Evolutionary conservation across 2,329 filamentous ascomycete species (phyloP), one percentile per base, ranked within the genome.

Genomic region (Aaosphaeria arxii): DNA sequence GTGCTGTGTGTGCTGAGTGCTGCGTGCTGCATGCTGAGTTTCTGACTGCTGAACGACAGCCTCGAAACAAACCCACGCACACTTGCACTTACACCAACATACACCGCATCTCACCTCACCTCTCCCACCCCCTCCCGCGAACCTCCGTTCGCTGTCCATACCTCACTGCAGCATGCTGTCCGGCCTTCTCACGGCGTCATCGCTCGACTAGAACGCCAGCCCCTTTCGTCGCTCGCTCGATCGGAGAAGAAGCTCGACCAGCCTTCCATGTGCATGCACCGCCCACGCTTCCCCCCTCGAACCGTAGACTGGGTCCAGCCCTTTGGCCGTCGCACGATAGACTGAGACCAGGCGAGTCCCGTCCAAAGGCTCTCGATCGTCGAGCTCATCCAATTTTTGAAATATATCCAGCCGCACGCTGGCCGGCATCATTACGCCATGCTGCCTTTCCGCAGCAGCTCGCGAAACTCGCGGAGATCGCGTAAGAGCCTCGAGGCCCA

Each of bases 201-300:
- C 17, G 17, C 17, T 24, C 17, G 17, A 24, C 17, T 24, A 24
- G 17, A 24, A 24, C 17, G 17, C 17, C 39, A 40, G 24, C 39
- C 39, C 9, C 24, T 17, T 40, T 9, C 17, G 9, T 40, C 39
- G 7, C 11, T 28, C 9, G 7, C 11, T 40, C 39, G 39, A 11
- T 24, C 17, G 17, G 17, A 24, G 17, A 9, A 17, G 9, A 11
- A 11, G 17, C 41, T 43, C 41, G 13, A 24, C 42, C 49, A 36
- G 32, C 41, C 46, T 43, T 46, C 51, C 44, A 52, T 60, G 58
- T 58, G 57, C 61, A 62, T 64, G 62, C 62, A 59, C 56, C 54
- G 54, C 49, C 54, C 52, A 50, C 40, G 46, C 51, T 51, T 48
- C 57, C 49, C 17, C 51, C 50, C 43, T 50, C 55, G 35, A 44